Percentiles rank a stretch among this genome's conserved stretches.
Conservation (phyloP, 1,284 basidiomycete species). For the Pisolithus thermaeus region DNA sequence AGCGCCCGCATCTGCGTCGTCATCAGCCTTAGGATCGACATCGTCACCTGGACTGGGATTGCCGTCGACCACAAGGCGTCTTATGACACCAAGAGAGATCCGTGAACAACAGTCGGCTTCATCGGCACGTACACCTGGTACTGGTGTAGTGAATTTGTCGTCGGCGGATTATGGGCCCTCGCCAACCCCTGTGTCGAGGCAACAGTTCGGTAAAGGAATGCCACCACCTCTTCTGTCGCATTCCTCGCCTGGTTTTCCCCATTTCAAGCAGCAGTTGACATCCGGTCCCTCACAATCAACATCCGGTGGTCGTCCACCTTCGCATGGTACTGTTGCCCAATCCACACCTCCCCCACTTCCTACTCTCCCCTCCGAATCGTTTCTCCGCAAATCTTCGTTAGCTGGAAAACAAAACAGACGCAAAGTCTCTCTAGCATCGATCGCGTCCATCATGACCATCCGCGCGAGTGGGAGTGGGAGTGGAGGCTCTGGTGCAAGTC, state of each 20-base stretch:
- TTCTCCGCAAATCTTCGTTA: slow-evolving; percentile 27
- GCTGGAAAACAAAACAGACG: slow-evolving; percentile 34
- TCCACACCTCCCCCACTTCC: slow-evolving; percentile 55
- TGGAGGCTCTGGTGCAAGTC: no score
- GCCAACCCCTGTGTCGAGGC: slow-evolving; percentile 53
- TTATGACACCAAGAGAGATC: slow-evolving; percentile 50
- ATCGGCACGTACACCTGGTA: slow-evolving; percentile 13
- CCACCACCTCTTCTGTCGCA: background rate
- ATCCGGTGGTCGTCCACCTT: no score
- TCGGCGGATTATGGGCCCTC: slow-evolving; percentile 54
- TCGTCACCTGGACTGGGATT: no score
- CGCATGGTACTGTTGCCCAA: no score
- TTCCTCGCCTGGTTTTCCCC: no score
- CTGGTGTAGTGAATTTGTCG: slow-evolving; percentile 33
- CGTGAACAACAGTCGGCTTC: slow-evolving; percentile 32
- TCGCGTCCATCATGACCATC: slow-evolving; percentile 46
- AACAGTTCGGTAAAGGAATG: slow-evolving; percentile 7
- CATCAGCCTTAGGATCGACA: background rate
- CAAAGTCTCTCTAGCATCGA: slow-evolving; percentile 42
- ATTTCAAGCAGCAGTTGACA: no score
- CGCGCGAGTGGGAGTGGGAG: slow-evolving; percentile 31
- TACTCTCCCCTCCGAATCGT: slow-evolving; percentile 51
- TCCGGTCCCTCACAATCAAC: no score
- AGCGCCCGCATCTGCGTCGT: background rate
- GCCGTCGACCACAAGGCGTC: slow-evolving; percentile 34